Evolutionary conservation across 2,329 filamentous ascomycete species (phyloP).

Genomic region (Metarhizium album): DNA sequence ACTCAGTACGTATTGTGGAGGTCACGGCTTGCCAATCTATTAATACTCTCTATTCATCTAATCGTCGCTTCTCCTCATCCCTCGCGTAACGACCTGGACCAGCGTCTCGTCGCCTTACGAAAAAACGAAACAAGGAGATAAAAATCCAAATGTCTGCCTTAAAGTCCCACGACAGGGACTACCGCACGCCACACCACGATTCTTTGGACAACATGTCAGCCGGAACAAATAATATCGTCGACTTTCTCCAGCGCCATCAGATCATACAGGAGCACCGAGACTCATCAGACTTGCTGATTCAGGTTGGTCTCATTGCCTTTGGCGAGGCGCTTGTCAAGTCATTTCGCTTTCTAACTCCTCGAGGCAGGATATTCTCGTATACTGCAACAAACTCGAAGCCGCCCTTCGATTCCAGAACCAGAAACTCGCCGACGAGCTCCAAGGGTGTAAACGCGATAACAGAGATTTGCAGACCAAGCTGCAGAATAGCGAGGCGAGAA

Average conservation of each 20-base stretch:
- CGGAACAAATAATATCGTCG: conserved; percentile 23
- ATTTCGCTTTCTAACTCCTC: background rate
- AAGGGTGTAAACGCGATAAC: conserved; percentile 37
- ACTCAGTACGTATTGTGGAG: no score
- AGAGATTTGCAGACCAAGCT: conserved; percentile 40
- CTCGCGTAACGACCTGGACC: no score
- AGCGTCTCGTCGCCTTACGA: no score
- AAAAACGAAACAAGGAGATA: no score
- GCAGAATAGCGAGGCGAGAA: conserved; percentile 25
- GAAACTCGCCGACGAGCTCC: conserved; percentile 29
- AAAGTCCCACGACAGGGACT: background rate
- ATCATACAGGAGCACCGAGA: conserved; percentile 30
- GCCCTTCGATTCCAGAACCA: conserved; percentile 33
- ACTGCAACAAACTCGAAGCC: conserved; percentile 31
- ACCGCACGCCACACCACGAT: background rate
- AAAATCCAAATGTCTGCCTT: background rate
- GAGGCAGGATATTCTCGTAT: conserved; percentile 20
- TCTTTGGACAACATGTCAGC: conserved; percentile 12
- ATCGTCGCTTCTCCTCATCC: no score
- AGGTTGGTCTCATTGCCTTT: conserved; percentile 24
- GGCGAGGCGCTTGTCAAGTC: background rate
- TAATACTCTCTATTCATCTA: no score
- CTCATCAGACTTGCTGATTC: conserved; percentile 33
- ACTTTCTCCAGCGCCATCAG: conserved; percentile 38
- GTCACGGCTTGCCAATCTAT: no score